Base-by-base conservation (phyloP, 495 filamentous ascomycete genomes). In the Evernia prunastri region DNA sequence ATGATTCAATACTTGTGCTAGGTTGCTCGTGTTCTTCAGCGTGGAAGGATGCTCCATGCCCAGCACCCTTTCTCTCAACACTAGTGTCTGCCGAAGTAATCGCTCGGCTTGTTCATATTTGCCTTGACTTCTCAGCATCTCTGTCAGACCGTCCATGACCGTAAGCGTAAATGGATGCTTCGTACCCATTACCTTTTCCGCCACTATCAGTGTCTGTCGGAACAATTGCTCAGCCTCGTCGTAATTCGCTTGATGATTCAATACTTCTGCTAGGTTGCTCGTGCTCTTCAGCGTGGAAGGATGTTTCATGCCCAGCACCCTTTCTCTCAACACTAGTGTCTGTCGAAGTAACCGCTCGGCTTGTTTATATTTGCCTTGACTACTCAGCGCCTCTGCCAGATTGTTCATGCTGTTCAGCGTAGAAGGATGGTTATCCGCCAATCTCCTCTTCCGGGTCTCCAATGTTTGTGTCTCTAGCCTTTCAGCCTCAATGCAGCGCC, bases 311-410 rank as follows among this genome's bases (percentile, higher is more conserved):
- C 70, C 70, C 7, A 79, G 67, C 31, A 74, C 60, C 64, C 59
- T 73, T 61, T 72, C 62, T 33, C 37, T 59, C 58, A 15, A 36
- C 35, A 69, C 67, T n/a, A 78, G 66, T 4, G 65, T 60, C n/a
- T 61, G 63, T 35, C 64, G 69, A 49, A 70, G 63, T n/a, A 73
- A 47, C 37, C 39, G 35, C 49, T 76, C 75, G 1, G 77, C 75
- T 33, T 78, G 75, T 47, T 72, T 42, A 60, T 73, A 76, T 29
- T 72, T 71, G 15, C 73, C 73, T n/a, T 72, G 67, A 25, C 63
- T 29, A 27, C 66, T 35, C 10, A 74, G 64, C 33, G 72, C 36
- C 20, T 66, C 47, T 10, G 69, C 72, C 56, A 72, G 70, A 57
- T 59, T 72, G 51, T 67, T 67, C 63, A 71, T 68, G 67, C 42